Evolutionary conservation across 2,329 filamentous ascomycete species (phyloP), one percentile per base, ranked within the genome.

Genomic region (Macrophomina tecta): DNA sequence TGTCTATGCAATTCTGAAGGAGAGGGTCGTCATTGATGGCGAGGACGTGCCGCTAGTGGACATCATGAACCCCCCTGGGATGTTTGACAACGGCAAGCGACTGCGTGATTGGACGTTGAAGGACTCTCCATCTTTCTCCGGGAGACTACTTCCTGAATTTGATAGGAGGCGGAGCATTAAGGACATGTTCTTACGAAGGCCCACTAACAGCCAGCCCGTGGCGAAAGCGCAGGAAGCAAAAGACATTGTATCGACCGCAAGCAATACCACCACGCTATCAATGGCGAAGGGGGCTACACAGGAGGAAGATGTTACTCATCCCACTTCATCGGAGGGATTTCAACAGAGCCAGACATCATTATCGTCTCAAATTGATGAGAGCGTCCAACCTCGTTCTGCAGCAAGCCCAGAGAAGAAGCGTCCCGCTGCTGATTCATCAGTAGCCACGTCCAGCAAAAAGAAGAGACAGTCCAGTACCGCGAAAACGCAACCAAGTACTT

Each of bases 91-190:
- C 55, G 93, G 92, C 3, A 75, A 86, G 60, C 87, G 91, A 12
- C 79, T 88, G 68, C 83, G 87, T 66, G 87, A 91, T 16, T 94
- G 91, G 84, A 84, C 83, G 11, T 74, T 82, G 3, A 90, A 89
- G 71, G 87, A 92, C 71, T 79, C 91, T 0, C 84, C 94, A 11
- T 86, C 91, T 2, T 83, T 91, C 65, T 98, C 94, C 28, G 94
- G 91, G 0, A 93, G 89, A 74, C 84, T 96, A 9, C 90, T 97
- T 66, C 90, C 93, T 1, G 94, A 97, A 72, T 98, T 98, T 72
- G 88, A 94, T 74, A 89, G 90, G 68, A 88, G 95, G 23, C 87
- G 88, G 70, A 97, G 84, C 75, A 97, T 99, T 74, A 92, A 90
- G 72, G 93, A 97, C 74, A 98, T 99, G 95, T 97, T 98, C 75